A percentile compares a stretch with the other conserved stretches of the same genome.
These are phyloP conservation scores for Penicillium capsulatum DNA, from an alignment of 2,329 filamentous ascomycete species.

Conservation along the genomic window DNA sequence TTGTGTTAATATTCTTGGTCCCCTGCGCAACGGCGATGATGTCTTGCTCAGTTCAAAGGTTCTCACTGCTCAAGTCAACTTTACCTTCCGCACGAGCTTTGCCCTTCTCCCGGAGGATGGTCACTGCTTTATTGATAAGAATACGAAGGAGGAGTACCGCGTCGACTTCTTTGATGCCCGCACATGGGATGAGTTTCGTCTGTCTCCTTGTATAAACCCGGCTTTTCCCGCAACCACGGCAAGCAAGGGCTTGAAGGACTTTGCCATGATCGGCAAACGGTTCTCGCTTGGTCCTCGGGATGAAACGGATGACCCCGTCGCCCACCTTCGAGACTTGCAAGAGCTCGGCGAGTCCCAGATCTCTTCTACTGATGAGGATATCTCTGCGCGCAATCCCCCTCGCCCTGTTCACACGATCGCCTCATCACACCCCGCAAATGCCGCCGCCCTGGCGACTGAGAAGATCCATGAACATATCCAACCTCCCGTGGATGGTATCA, in stretches of 20 bases:
- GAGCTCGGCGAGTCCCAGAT: conserved; percentile 14
- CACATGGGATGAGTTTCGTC: conserved; percentile 72
- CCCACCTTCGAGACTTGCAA: conserved; percentile 12
- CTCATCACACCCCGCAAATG: conserved; percentile 11
- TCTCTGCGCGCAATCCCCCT: neutral
- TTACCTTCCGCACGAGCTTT: conserved; percentile 82
- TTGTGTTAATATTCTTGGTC: conserved; percentile 87
- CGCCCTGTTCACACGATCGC: conserved; percentile 3
- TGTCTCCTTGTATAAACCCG: conserved; percentile 72
- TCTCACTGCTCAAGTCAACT: conserved; percentile 83
- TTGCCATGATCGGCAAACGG: conserved; percentile 40
- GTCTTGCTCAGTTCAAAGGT: conserved; percentile 85
- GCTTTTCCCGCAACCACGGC: conserved; percentile 56
- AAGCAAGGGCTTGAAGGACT: conserved; percentile 31
- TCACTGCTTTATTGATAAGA: conserved; percentile 78
- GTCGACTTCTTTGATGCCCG: conserved; percentile 79
- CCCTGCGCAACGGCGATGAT: conserved; percentile 85
- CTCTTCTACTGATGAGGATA: conserved; percentile 13
- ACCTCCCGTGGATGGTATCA: conserved; percentile 31
- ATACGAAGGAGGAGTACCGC: conserved; percentile 72
- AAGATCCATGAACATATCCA: conserved; percentile 17
- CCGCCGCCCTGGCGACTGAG: conserved; percentile 7
- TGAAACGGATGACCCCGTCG: conserved; percentile 21
- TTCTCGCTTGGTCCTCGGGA: conserved; percentile 30
- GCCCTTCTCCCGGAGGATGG: conserved; percentile 81